phyloP scores from a whole-genome alignment of 202 grass and related monocot species.

The Tripidium arundinaceum region DNA sequence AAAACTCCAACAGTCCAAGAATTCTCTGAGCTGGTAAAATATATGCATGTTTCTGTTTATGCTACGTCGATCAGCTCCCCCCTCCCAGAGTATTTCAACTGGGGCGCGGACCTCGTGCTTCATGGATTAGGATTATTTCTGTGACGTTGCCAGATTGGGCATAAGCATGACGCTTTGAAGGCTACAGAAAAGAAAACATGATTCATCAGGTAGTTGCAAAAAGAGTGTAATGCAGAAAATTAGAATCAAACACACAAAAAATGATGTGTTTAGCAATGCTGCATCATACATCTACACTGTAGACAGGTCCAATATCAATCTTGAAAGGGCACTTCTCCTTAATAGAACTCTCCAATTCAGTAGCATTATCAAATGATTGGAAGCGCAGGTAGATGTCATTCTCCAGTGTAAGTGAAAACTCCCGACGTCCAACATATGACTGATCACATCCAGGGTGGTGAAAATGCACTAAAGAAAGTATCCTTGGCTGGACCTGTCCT shows the following conservation, averaged over 20 bases:
- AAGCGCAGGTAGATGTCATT: slow-evolving; percentile 76
- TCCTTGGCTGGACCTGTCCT: slow-evolving; percentile 64
- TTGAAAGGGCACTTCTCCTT: slow-evolving; percentile 84
- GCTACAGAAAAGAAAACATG: slow-evolving; percentile 42
- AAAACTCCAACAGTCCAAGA: slow-evolving; percentile 66
- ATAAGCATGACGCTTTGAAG: slow-evolving; percentile 84
- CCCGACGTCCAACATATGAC: slow-evolving; percentile 73
- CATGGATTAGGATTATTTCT: too few relatives aligned
- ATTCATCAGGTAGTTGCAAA: not conserved
- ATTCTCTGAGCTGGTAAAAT: slow-evolving; percentile 58
- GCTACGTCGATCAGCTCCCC: not conserved
- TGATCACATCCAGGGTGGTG: slow-evolving; percentile 86
- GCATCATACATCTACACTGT: slow-evolving; percentile 68
- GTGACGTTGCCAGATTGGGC: slow-evolving; percentile 32
- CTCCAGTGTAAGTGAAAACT: slow-evolving; percentile 82
- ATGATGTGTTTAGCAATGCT: not conserved
- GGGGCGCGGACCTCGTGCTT: not conserved
- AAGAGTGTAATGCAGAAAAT: not conserved
- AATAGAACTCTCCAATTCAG: slow-evolving; percentile 70
- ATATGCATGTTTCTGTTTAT: not conserved
- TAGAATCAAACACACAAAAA: not conserved
- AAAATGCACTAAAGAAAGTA: slow-evolving; percentile 79
- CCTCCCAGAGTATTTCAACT: not conserved
- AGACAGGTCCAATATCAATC: slow-evolving; percentile 80
- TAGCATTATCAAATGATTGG: slow-evolving; percentile 65